A percentile compares a stretch with the other conserved stretches of the same genome.
phyloP scores from a whole-genome alignment of 2,329 filamentous ascomycete genomes.

The Aspergillus viridinutans region DNA sequence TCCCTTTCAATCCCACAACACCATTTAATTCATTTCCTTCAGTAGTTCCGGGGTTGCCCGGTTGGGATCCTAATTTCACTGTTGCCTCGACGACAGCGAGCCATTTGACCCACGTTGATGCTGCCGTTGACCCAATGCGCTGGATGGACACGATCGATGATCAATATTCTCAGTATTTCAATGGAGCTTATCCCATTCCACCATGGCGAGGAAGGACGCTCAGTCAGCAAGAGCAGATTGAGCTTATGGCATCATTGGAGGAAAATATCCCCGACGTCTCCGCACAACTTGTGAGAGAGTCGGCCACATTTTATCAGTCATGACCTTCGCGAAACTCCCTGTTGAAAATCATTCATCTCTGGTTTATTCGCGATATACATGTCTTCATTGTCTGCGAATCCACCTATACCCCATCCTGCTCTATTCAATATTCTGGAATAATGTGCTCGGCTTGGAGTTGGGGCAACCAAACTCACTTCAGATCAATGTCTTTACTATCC shows the following conservation, averaged over 20 bases:
- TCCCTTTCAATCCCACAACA: constrained; percentile 34
- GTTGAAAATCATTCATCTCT: neutral
- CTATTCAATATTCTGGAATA: neutral
- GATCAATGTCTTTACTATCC: neutral
- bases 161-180: constrained; percentile 46
- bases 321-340: constrained; percentile 8
- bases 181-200: constrained; percentile 43
- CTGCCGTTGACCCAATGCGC: constrained; percentile 35
- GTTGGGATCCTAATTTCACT: constrained; percentile 40
- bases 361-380: neutral
- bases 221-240: constrained; percentile 74
- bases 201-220: constrained; percentile 60
- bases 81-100: constrained; percentile 34
- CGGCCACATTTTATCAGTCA: constrained; percentile 40
- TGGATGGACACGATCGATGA: constrained; percentile 43
- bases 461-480: neutral
- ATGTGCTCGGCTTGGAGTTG: neutral
- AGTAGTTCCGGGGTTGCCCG: constrained; percentile 36
- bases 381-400: neutral
- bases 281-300: constrained; percentile 35
- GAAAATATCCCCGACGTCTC: constrained; percentile 48
- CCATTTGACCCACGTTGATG: constrained; percentile 33
- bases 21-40: constrained; percentile 40
- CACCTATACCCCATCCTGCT: neutral
- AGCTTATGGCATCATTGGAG: constrained; percentile 77